phyloP scores from a whole-genome alignment of 2,329 filamentous ascomycete genomes.

The Verticillium isaacii region DNA sequence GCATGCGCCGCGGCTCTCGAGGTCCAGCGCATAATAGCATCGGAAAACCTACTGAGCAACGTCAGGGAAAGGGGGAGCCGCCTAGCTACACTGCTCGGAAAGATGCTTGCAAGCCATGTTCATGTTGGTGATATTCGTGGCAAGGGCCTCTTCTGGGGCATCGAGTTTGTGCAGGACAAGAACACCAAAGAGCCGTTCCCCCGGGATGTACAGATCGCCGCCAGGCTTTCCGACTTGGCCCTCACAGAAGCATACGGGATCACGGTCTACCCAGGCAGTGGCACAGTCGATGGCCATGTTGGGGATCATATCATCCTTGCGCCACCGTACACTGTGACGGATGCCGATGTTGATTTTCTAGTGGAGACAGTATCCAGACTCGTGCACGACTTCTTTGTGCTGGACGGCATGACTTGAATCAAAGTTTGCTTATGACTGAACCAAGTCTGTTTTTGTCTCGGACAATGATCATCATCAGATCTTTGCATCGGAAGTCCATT shows the following conservation, averaged over 20 bases:
- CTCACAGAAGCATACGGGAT: slow-evolving; percentile 18
- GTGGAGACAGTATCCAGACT: not conserved
- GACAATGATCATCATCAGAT: no score
- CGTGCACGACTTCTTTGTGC: slow-evolving; percentile 42
- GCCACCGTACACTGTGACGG: slow-evolving; percentile 61
- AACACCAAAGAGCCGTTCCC: slow-evolving; percentile 30
- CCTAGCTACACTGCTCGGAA: slow-evolving; percentile 17
- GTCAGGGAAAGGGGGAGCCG: slow-evolving; percentile 22
- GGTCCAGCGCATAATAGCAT: slow-evolving; percentile 26
- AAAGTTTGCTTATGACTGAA: not conserved
- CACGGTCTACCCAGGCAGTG: slow-evolving; percentile 49
- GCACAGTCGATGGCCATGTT: slow-evolving; percentile 51
- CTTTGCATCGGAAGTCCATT: no score
- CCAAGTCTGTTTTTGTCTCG: not conserved
- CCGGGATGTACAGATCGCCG: slow-evolving; percentile 17
- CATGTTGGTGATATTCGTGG: slow-evolving; percentile 36
- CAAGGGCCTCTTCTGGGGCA: slow-evolving; percentile 38
- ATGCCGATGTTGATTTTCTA: slow-evolving; percentile 42
- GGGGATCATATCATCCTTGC: slow-evolving; percentile 69
- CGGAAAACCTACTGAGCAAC: slow-evolving; percentile 26
- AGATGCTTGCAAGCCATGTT: not conserved
- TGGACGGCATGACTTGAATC: slow-evolving; percentile 14
- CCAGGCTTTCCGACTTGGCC: slow-evolving; percentile 20
- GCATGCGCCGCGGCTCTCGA: slow-evolving; percentile 20
- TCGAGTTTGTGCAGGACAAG: slow-evolving; percentile 40